Evolutionary conservation across 768 basidiomycete species (phyloP).

Genomic region (Collybia sordida): DNA sequence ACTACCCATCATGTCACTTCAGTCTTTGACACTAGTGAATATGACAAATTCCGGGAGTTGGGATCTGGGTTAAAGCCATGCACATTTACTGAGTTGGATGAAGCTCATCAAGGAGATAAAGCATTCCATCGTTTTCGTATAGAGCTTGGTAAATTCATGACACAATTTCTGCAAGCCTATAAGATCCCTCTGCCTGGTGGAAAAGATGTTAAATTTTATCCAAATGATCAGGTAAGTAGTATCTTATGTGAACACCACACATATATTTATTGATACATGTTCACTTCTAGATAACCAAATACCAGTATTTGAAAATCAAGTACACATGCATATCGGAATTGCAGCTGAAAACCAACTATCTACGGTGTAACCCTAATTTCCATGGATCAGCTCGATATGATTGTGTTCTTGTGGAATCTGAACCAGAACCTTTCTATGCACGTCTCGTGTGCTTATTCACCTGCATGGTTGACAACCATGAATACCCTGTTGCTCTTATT

Average conservation of each 20-base stretch:
- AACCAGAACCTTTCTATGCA: constrained; percentile 1
- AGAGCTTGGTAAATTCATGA: constrained; percentile 3
- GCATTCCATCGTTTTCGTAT: constrained; percentile 8
- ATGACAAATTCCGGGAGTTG: constrained; percentile 6
- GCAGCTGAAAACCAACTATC: constrained; percentile 21
- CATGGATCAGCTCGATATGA: constrained; percentile 20
- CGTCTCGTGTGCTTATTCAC: constrained; percentile 7
- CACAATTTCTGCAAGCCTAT: not conserved
- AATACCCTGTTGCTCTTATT: constrained; percentile 10
- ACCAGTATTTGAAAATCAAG: constrained; percentile 21
- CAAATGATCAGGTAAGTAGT: constrained; percentile 4
- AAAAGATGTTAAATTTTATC: not conserved
- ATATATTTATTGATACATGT: not conserved
- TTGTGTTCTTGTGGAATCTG: constrained; percentile 11
- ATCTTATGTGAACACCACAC: not conserved
- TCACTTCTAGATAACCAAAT: constrained; percentile 18
- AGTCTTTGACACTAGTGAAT: constrained; percentile 3
- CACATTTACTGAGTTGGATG: not conserved
- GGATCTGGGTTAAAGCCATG: not conserved
- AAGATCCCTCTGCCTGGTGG: constrained; percentile 4
- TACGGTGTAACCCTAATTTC: constrained; percentile 30
- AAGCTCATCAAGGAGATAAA: not conserved
- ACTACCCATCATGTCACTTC: not conserved
- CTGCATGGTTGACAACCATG: not conserved
- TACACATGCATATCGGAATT: constrained; percentile 28